Evolutionary conservation across 83 land plant species (phyloP), one percentile per base, ranked within the genome.

Genomic region (Picea engelmannii): DNA sequence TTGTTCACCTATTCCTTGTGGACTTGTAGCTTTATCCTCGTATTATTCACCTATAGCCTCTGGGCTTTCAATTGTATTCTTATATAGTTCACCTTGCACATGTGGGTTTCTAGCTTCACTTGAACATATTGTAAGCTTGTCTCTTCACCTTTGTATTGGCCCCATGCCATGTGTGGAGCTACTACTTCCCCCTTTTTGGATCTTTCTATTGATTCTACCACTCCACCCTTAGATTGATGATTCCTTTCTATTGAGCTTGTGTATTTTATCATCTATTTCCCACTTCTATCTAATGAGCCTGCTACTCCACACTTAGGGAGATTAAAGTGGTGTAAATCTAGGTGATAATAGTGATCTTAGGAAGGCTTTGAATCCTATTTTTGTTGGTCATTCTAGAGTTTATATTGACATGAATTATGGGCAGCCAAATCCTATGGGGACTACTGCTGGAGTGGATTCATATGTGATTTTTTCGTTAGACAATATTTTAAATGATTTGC

Each of bases 401-500:
- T 42, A 47, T 35, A 40, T 15, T 42, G 23, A 12, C 23, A 18
- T 71, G 75, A 71, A 18, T 47, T 71, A 38, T 40, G 75, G 75
- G 23, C 75, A 71, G 12, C 23, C 49, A 71, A 42, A 40, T 2
- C 21, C 47, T 42, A 10, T 24, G 17, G 52, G 75, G 4, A 47
- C 20, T 40, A 42, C 4, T 27, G 17, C 75, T 6, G 75, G 75
- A 1, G 75, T 40, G 7, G 52, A 71, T 42, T 71, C 52, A 27
- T 47, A 71, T 27, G 42, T 40, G 18, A 71, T 71, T n/a, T 9
- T 71, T n/a, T 71, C 52, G 2, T 71, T 42, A n/a, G 75, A 71
- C 20, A 21, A 71, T 15, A 71, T 71, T 71, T 6, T 71, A 47
- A 38, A 71, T 71, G 52, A 71, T 42, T 71, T 71, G 49, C 75